A percentile compares a stretch with the other conserved stretches of the same genome.
Evolutionary conservation across 768 basidiomycete genomes (phyloP).

Genomic region (Hygrophorus pudorinus): DNA sequence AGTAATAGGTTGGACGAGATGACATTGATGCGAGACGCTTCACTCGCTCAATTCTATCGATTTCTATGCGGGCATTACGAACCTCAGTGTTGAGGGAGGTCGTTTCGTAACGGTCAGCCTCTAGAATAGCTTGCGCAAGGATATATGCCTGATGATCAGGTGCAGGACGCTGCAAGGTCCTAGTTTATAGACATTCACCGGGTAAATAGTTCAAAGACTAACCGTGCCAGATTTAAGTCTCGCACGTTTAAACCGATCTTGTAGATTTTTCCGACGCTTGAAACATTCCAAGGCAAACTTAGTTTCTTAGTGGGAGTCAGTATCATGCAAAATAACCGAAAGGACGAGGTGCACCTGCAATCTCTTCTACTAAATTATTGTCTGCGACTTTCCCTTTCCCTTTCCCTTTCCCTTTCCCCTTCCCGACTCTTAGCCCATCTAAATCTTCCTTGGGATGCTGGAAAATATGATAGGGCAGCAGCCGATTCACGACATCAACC

Average conservation of each 20-base stretch:
- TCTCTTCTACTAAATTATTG: conserved; percentile 36
- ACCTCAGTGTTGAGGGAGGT: conserved; percentile 47
- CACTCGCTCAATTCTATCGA: conserved; percentile 61
- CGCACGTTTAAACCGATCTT: conserved; percentile 47
- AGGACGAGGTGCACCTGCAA: conserved; percentile 30
- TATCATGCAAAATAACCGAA: conserved; percentile 1
- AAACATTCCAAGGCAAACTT: conserved; percentile 60
- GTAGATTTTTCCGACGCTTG: conserved; percentile 43
- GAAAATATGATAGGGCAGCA: conserved; percentile 74
- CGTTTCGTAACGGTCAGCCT: conserved; percentile 56
- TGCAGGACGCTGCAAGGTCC: conserved; percentile 37
- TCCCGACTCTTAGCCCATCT: conserved; percentile 13
- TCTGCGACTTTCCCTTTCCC: conserved; percentile 53
- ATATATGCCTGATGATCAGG: conserved; percentile 56
- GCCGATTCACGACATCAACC: conserved; percentile 54
- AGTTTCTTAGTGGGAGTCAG: conserved; percentile 39
- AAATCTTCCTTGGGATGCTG: conserved; percentile 67
- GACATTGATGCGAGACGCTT: conserved; percentile 39
- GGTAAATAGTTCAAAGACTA: conserved; percentile 12
- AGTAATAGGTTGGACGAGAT: conserved; percentile 31
- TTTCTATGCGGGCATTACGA: conserved; percentile 49
- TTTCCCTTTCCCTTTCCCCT: conserved; percentile 29
- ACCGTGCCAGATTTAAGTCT: conserved; percentile 50
- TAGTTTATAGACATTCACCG: not conserved
- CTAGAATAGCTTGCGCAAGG: conserved; percentile 54